Conservation (phyloP, 2,329 filamentous ascomycete species). For the Exophiala sideris region DNA sequence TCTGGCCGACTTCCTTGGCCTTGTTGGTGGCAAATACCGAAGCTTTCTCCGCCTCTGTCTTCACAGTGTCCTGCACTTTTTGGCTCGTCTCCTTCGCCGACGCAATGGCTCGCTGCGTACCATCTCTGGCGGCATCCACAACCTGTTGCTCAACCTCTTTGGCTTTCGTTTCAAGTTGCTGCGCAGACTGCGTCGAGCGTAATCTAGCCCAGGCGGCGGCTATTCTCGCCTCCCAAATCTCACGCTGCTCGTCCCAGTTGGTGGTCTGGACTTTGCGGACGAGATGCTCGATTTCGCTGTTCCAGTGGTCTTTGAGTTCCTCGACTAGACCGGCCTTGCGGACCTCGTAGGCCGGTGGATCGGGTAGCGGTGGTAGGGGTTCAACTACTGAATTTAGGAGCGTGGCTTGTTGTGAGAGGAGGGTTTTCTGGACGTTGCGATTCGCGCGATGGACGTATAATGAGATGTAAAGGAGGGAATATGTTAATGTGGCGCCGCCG, state of each 20-base stretch:
- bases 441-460: constrained; percentile 67
- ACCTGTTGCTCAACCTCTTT: constrained; percentile 14
- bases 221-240: constrained; percentile 20
- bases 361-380: constrained; percentile 31
- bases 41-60: neutral
- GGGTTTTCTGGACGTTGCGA: constrained; percentile 49
- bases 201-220: constrained; percentile 17
- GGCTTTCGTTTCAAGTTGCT: constrained; percentile 17
- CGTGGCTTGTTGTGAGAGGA: constrained; percentile 44
- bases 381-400: constrained; percentile 40
- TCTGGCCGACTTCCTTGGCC: constrained; percentile 2
- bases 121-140: constrained; percentile 9
- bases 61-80: neutral
- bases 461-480: constrained; percentile 69
- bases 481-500: constrained; percentile 71
- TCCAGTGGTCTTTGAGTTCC: constrained; percentile 73
- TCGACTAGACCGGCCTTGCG: constrained; percentile 60
- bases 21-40: neutral
- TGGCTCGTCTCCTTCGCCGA: neutral
- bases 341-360: constrained; percentile 33
- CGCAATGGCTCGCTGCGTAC: neutral
- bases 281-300: constrained; percentile 65
- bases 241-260: constrained; percentile 51
- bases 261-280: constrained; percentile 64
- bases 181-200: constrained; percentile 11